Conservation (phyloP, 768 basidiomycete species). For the Serendipita sp. region DNA sequence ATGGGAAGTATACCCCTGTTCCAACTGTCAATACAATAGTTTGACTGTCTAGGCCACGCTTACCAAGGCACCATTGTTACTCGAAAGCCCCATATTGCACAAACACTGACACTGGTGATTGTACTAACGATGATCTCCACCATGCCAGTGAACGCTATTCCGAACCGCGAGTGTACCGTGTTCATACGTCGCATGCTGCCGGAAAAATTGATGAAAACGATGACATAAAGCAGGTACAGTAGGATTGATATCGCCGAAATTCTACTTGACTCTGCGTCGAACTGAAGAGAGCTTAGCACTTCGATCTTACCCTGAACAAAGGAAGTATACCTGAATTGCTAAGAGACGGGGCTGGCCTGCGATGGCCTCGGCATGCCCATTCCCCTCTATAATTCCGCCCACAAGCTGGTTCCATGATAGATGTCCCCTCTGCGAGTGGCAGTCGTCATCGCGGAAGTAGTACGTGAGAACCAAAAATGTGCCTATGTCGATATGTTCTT, state of each 20-base stretch:
- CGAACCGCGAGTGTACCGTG: slow-evolving; percentile 78
- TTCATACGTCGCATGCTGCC: slow-evolving; percentile 63
- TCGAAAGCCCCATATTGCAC: slow-evolving; percentile 75
- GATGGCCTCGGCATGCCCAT: slow-evolving; percentile 24
- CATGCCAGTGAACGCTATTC: slow-evolving; percentile 83
- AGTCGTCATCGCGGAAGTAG: slow-evolving; percentile 64
- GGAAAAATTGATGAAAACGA: slow-evolving; percentile 59
- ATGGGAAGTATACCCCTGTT: slow-evolving; percentile 76
- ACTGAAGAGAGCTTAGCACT: slow-evolving; percentile 19
- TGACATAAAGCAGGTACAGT: slow-evolving; percentile 58
- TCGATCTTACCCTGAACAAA: background rate
- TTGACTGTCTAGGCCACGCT: slow-evolving; percentile 12
- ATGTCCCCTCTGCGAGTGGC: slow-evolving; percentile 46
- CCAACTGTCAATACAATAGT: background rate
- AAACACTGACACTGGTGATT: slow-evolving; percentile 83
- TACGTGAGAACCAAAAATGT: slow-evolving; percentile 65
- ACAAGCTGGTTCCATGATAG: slow-evolving; percentile 46
- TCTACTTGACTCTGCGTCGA: slow-evolving; percentile 9
- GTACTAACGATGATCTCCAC: slow-evolving; percentile 87
- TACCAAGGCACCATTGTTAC: slow-evolving; percentile 84
- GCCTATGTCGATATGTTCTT: slow-evolving; percentile 36
- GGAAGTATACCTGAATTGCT: slow-evolving; percentile 26
- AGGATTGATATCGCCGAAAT: slow-evolving; percentile 51
- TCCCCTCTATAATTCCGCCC: slow-evolving; percentile 24
- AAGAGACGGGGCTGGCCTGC: slow-evolving; percentile 29